Conservation (phyloP, 2,329 filamentous ascomycete species). For the Paraphoma sp. region DNA sequence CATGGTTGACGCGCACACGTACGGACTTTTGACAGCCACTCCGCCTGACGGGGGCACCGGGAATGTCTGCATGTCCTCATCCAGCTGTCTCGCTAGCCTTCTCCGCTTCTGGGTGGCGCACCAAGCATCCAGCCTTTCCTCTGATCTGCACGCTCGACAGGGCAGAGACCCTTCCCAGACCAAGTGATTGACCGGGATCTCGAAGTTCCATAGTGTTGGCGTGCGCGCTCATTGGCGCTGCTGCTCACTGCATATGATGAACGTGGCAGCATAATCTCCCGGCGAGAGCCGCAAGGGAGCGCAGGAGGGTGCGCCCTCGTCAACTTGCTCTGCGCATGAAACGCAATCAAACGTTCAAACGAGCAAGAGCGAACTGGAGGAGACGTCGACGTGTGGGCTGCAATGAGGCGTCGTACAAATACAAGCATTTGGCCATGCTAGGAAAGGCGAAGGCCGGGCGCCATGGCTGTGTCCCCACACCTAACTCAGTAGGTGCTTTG, state of each 20-base stretch:
- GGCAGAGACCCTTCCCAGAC: constrained; percentile 10
- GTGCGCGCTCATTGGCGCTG: constrained; percentile 13
- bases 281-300: constrained; percentile 12
- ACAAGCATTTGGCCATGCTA: constrained; percentile 25
- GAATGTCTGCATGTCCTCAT: constrained; percentile 1
- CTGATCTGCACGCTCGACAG: constrained; percentile 21
- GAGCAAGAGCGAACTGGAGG: constrained; percentile 8
- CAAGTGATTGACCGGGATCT: constrained; percentile 11
- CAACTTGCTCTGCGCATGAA: constrained; percentile 12
- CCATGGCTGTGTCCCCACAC: constrained; percentile 26
- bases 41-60: constrained; percentile 4
- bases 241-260: constrained; percentile 20
- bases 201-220: constrained; percentile 26
- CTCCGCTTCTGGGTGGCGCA: constrained; percentile 5
- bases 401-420: constrained; percentile 24
- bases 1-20: constrained; percentile 6
- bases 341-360: constrained; percentile 19
- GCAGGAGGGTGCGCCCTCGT: background rate
- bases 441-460: constrained; percentile 17
- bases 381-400: background rate
- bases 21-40: constrained; percentile 14
- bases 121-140: constrained; percentile 6
- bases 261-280: constrained; percentile 26
- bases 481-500: constrained; percentile 9
- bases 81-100: constrained; percentile 1